A percentile compares a stretch with the other conserved stretches of the same genome.
Evolutionary conservation across 352 stramenopile species (phyloP).

Genomic region (Globisporangium echinulatum): DNA sequence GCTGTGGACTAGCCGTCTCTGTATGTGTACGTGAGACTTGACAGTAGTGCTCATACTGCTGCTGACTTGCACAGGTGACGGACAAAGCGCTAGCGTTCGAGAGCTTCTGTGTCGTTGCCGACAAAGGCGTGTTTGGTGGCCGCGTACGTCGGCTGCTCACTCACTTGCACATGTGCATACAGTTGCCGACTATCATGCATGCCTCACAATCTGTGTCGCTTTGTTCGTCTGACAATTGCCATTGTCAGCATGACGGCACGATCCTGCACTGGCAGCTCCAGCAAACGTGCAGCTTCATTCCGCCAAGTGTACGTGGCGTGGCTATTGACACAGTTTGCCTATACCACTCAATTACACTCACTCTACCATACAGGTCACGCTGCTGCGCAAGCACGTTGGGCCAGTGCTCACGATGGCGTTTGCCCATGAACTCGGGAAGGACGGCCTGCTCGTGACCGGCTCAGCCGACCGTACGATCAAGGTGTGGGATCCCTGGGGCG

Average conservation of each 20-base stretch:
- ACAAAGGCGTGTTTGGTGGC: conserved; percentile 51
- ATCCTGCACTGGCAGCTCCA: conserved; percentile 57
- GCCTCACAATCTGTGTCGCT: conserved; percentile 1
- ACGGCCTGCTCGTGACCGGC: conserved; percentile 56
- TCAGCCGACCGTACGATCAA: conserved; percentile 65
- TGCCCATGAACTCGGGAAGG: conserved; percentile 25
- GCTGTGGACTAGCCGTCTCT: no score
- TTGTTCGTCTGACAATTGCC: no score
- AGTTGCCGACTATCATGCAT: neutral
- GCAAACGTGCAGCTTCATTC: conserved; percentile 34
- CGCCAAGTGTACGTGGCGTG: conserved; percentile 26
- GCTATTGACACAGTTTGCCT: neutral
- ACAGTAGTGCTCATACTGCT: neutral
- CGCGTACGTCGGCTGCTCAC: conserved; percentile 22
- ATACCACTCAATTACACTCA: neutral
- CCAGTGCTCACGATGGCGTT: conserved; percentile 50
- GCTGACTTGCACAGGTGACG: conserved; percentile 16
- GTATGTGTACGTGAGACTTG: no score
- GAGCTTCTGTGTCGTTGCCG: conserved; percentile 31
- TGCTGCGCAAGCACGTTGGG: conserved; percentile 43
- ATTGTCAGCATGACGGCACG: conserved; percentile 45
- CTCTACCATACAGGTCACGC: conserved; percentile 22
- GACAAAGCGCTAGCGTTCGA: conserved; percentile 33
- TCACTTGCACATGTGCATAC: neutral
- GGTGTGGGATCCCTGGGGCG: conserved; percentile 63